Conservation (phyloP, 2,329 filamentous ascomycete genomes). For the Thelonectria discophora region DNA sequence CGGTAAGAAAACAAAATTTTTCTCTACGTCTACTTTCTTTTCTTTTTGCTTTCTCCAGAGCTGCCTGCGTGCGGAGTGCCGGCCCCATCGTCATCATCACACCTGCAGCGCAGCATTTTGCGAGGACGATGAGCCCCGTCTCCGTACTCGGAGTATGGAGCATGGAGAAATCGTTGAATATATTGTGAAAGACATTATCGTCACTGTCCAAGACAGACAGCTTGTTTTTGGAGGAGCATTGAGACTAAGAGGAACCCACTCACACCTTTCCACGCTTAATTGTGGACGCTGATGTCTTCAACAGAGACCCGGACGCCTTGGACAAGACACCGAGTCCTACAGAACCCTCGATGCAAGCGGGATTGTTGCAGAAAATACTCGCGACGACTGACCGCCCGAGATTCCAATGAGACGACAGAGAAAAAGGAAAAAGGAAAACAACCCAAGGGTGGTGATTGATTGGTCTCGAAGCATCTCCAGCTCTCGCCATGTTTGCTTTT, state of each 20-base stretch:
- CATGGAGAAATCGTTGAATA: not conserved
- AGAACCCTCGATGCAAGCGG: not conserved
- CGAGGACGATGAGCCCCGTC: not conserved
- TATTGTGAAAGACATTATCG: not conserved
- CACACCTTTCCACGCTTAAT: constrained; percentile 16
- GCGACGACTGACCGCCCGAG: not conserved
- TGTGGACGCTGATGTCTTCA: constrained; percentile 10
- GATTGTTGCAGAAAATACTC: not conserved
- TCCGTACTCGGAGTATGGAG: not conserved
- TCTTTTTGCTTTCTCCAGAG: not conserved
- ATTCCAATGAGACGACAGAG: not conserved
- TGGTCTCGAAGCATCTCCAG: not conserved
- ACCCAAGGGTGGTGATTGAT: not conserved
- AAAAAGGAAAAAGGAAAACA: not conserved
- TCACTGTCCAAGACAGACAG: not conserved
- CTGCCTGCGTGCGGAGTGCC: not conserved
- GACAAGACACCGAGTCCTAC: not conserved
- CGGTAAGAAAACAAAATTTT: not conserved
- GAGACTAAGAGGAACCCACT: constrained; percentile 4
- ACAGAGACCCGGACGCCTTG: constrained; percentile 1
- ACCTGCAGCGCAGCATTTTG: not conserved
- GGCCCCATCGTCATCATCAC: not conserved
- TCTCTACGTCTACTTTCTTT: not conserved
- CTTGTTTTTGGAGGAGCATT: constrained; percentile 1
- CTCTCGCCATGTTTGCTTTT: not conserved